Conservation (phyloP, 2,329 filamentous ascomycete species). For the Neonectria neomacrospora region DNA sequence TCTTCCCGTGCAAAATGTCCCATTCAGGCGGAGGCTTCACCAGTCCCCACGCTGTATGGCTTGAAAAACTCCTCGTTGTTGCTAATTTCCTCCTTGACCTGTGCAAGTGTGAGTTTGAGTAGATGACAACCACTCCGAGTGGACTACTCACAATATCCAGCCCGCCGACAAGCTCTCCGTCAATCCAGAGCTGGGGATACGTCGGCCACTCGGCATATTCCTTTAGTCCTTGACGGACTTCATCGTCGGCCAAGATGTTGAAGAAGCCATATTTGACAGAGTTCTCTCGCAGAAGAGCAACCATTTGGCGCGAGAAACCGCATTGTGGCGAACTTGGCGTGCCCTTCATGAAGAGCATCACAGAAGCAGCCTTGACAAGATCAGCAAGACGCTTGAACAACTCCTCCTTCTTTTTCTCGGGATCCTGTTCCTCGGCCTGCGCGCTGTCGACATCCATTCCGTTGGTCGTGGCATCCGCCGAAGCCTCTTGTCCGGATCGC, state of each 20-base stretch:
- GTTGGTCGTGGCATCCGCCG: slow-evolving; percentile 50
- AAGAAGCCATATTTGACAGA: slow-evolving; percentile 98
- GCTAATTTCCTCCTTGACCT: slow-evolving; percentile 95
- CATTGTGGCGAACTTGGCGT: slow-evolving; percentile 88
- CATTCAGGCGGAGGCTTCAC: slow-evolving; percentile 52
- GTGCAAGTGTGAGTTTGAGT: slow-evolving; percentile 37
- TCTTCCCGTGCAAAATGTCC: slow-evolving; percentile 25
- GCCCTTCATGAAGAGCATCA: slow-evolving; percentile 99
- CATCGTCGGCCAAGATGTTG: slow-evolving; percentile 97
- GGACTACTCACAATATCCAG: slow-evolving; percentile 85
- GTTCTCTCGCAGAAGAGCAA: slow-evolving; percentile 86
- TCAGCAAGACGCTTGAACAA: slow-evolving; percentile 82
- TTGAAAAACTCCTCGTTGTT: slow-evolving; percentile 85
- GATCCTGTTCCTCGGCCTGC: slow-evolving; percentile 61
- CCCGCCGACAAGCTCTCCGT: slow-evolving; percentile 90
- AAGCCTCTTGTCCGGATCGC: slow-evolving; percentile 49
- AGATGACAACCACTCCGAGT: slow-evolving; percentile 3
- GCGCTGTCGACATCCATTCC: slow-evolving; percentile 52
- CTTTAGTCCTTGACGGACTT: slow-evolving; percentile 95
- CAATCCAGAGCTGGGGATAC: slow-evolving; percentile 93
- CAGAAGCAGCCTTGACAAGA: slow-evolving; percentile 92
- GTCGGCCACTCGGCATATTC: slow-evolving; percentile 99
- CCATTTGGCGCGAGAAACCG: slow-evolving; percentile 91
- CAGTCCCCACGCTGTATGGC: slow-evolving; percentile 69
- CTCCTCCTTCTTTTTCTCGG: slow-evolving; percentile 79